Conservation (phyloP, 2,329 filamentous ascomycete species). For the Dactylellina parvicollis region DNA sequence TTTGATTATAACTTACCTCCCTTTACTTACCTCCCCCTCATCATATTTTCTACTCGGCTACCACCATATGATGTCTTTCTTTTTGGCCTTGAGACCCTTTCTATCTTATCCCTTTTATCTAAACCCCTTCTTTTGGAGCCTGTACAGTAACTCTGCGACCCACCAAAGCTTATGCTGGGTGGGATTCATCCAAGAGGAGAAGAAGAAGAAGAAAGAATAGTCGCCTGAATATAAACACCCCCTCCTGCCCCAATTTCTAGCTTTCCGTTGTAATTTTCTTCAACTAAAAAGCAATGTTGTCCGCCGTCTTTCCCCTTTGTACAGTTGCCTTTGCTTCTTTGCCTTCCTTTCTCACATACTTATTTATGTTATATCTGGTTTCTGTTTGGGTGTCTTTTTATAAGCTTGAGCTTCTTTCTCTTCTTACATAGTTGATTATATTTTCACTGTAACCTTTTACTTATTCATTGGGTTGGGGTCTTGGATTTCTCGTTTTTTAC, state of each 20-base stretch:
- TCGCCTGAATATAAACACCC: slow-evolving; percentile 18
- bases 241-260: background rate
- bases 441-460: slow-evolving; percentile 9
- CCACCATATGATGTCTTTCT: slow-evolving; percentile 15
- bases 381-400: slow-evolving; percentile 42
- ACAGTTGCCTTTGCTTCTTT: slow-evolving; percentile 26
- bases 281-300: background rate
- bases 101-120: slow-evolving; percentile 7
- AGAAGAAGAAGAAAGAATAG: background rate
- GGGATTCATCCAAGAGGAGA: slow-evolving; percentile 2
- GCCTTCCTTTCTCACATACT: slow-evolving; percentile 16
- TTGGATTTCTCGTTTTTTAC: slow-evolving; percentile 30
- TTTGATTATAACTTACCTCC: background rate
- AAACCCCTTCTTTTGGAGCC: slow-evolving; percentile 3
- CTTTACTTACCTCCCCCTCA: slow-evolving; percentile 15
- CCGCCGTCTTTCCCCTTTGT: slow-evolving; percentile 26
- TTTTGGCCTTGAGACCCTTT: slow-evolving; percentile 3
- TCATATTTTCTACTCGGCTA: slow-evolving; percentile 12
- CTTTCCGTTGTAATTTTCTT: background rate
- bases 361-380: slow-evolving; percentile 14
- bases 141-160: slow-evolving; percentile 36
- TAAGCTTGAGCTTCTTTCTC: slow-evolving; percentile 11
- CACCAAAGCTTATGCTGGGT: slow-evolving; percentile 12
- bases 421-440: slow-evolving; percentile 18
- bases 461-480: slow-evolving; percentile 52